These are phyloP conservation scores for Posidonia oceanica DNA, from an alignment of 116 monocot species.

Conservation along the genomic window DNA sequence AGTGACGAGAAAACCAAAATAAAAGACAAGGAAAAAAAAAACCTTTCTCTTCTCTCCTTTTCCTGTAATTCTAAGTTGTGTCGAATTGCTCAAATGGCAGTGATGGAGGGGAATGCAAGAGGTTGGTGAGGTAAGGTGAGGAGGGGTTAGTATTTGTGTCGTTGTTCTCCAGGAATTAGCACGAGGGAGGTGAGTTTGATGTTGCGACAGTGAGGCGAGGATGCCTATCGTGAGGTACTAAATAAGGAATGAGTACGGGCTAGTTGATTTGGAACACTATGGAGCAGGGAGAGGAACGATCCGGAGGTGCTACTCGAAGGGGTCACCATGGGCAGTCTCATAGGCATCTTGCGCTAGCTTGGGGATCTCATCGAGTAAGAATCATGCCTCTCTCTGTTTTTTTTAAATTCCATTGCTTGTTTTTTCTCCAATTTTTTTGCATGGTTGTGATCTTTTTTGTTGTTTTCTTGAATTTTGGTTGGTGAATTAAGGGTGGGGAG, in stretches of 20 bases:
- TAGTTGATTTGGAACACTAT: no score
- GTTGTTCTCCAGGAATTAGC: background rate
- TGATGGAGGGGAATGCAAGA: background rate
- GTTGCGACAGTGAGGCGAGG: no score
- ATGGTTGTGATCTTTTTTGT: background rate
- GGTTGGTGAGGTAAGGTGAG: background rate
- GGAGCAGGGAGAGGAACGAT: conserved; percentile 12
- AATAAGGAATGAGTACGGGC: no score
- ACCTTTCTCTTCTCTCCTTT: no score
- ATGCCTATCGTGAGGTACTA: no score
- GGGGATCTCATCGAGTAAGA: conserved; percentile 94
- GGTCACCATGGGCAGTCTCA: conserved; percentile 57
- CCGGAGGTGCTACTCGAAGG: conserved; percentile 30
- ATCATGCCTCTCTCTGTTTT: background rate
- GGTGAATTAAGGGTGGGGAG: background rate
- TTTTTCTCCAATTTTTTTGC: background rate
- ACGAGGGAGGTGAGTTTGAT: background rate
- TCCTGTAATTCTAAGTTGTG: no score
- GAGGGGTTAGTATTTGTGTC: background rate
- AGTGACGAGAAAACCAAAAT: no score
- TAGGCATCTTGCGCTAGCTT: conserved; percentile 84
- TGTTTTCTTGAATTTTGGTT: background rate
- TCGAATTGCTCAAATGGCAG: no score
- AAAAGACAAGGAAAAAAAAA: no score
- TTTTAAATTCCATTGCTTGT: no score